These are phyloP conservation scores for Xanthoconium purpureum DNA, from an alignment of 768 basidiomycete species.

Conservation along the genomic window DNA sequence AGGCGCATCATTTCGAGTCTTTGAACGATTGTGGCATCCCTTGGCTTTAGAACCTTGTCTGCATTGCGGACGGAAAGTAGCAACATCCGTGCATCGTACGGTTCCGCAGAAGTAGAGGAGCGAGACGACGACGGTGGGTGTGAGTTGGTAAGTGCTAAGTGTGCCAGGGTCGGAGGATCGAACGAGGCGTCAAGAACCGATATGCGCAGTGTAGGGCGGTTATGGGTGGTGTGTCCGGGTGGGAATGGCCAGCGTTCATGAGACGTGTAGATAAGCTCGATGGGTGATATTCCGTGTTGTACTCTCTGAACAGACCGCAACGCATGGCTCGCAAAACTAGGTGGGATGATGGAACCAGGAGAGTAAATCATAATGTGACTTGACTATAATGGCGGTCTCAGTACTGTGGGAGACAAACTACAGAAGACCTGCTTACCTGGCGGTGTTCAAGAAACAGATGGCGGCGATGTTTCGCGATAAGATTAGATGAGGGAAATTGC, in stretches of 20 bases:
- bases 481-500: conserved; percentile 22
- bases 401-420: not conserved
- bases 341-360: conserved; percentile 4
- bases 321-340: conserved; percentile 22
- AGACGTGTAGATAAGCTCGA: conserved; percentile 62
- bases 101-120: not conserved
- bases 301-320: conserved; percentile 30
- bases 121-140: conserved; percentile 19
- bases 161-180: conserved; percentile 88
- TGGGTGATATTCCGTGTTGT: conserved; percentile 41
- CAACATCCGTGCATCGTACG: conserved; percentile 72
- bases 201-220: conserved; percentile 42
- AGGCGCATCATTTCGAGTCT: conserved; percentile 84
- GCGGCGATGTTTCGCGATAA: not conserved
- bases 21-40: conserved; percentile 73
- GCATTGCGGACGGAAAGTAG: conserved; percentile 84
- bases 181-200: conserved; percentile 89
- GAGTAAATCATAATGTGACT: conserved; percentile 5
- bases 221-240: conserved; percentile 13
- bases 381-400: not conserved
- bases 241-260: conserved; percentile 67
- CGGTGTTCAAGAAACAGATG: not conserved
- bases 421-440: not conserved
- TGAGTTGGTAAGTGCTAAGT: conserved; percentile 69
- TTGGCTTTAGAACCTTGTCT: conserved; percentile 70